Evolutionary conservation across 768 basidiomycete species (phyloP), one percentile per base, ranked within the genome.

Genomic region (Leccinum aurantiacum): DNA sequence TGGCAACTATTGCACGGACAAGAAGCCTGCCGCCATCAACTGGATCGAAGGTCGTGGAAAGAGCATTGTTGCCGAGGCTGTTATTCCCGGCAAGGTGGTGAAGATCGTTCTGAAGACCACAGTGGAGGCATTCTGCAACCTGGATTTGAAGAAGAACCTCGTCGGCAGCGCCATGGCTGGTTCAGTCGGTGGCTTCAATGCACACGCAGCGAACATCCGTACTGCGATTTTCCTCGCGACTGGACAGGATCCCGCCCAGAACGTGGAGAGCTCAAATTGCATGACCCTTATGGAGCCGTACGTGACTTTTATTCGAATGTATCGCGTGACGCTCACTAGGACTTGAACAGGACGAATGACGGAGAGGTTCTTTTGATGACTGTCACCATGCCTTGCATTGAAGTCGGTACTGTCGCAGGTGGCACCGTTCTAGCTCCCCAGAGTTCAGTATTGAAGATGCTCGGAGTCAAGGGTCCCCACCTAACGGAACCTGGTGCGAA

Each of bases 31-130:
- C 11, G 97, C 97, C 52, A 97, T 99, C 77, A 99, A 98, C 77
- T 99, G 97, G 97, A 98, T 98, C 63, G 96, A 98, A 76, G 97
- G 97, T 1, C 82, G 97, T 46, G 97, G 97, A 29, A 99, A 99
- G 89, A 91, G 91, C 57, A 90, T 99, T 19, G 95, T 98, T 53
- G 96, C 94, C 0, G 96, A 99, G 77, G 95, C 95, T 3, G 82
- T 98, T 51, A 77, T 99, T 35, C 91, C 96, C 0, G 95, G 96
- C 0, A 85, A 86, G 64, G 79, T 95, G 37, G 95, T 99, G 59
- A 88, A 87, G 82, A 82, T 77, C 44, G 94, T 99, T 65, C 77
- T 99, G 68, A 99, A 98, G 87, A 98, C 97, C 49, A 97, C 90
- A 10, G 94, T 98, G 17, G 86, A 84, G 67, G 24, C 88, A 57